A percentile compares a stretch with the other conserved stretches of the same genome.
phyloP scores from a whole-genome alignment of 2,329 filamentous ascomycete genomes.

The Cordyceps cateniannulata region DNA sequence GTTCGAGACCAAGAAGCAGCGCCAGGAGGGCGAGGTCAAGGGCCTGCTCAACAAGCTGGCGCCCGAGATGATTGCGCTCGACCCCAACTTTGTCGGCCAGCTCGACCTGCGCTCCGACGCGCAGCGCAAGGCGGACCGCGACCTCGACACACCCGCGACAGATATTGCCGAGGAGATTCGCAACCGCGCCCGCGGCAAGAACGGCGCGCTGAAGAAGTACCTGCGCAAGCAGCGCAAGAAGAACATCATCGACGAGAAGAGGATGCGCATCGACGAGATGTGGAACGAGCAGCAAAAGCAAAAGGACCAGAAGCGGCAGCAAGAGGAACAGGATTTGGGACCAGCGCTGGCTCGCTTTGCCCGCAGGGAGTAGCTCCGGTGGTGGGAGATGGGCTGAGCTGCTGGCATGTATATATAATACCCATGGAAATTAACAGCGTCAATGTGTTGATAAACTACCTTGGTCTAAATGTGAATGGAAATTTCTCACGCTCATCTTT shows the following conservation, averaged over 20 bases:
- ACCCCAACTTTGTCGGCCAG: constrained; percentile 86
- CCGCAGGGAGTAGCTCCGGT: constrained; percentile 49
- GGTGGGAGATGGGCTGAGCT: constrained; percentile 2
- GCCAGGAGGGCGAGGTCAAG: constrained; percentile 88
- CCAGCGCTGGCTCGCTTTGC: constrained; percentile 83
- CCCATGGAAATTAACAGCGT: constrained; percentile 13
- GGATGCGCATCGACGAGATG: constrained; percentile 77
- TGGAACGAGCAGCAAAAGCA: constrained; percentile 65
- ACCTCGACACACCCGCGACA: constrained; percentile 64
- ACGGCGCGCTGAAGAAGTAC: constrained; percentile 80
- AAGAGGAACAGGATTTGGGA: constrained; percentile 68
- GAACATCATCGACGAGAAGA: constrained; percentile 96
- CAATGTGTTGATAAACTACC: not conserved
- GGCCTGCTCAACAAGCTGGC: constrained; percentile 86
- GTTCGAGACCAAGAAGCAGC: constrained; percentile 87
- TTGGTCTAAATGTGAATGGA: not conserved
- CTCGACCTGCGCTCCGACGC: constrained; percentile 76
- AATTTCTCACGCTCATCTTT: not conserved
- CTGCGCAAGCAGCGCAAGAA: constrained; percentile 84
- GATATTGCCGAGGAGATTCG: constrained; percentile 55
- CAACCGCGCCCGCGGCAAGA: constrained; percentile 83
- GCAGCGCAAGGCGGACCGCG: constrained; percentile 68
- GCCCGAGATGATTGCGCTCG: constrained; percentile 93
- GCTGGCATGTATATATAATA: constrained; percentile 16
- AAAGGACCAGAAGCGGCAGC: constrained; percentile 54